Conservation (phyloP, 176 grass and related monocot species). For the Eleusine indica region DNA sequence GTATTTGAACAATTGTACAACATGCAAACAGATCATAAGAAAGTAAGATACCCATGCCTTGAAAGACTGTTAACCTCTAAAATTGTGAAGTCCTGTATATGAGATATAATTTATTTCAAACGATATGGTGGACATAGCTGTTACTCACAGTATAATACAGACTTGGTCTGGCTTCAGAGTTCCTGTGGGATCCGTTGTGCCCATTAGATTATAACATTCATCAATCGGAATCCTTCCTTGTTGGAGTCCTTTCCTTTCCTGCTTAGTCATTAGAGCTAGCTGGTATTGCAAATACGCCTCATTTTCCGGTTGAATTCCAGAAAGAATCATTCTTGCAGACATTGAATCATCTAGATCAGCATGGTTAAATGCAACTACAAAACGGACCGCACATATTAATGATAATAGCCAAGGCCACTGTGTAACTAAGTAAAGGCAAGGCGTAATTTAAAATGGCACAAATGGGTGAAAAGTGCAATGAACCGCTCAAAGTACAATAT, state of each 20-base stretch:
- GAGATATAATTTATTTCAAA: background rate
- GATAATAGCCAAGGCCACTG: background rate
- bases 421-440: conserved; percentile 2
- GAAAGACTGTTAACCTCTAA: background rate
- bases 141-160: conserved; percentile 69
- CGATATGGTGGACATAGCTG: background rate
- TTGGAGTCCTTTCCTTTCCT: conserved; percentile 57
- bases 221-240: conserved; percentile 57
- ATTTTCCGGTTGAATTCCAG: conserved; percentile 53
- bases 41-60: background rate
- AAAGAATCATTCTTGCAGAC: conserved; percentile 58
- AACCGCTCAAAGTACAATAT: background rate
- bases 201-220: conserved; percentile 73
- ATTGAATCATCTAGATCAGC: conserved; percentile 68
- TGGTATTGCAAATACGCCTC: conserved; percentile 58
- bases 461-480: background rate
- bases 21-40: conserved; percentile 22
- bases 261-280: conserved; percentile 40
- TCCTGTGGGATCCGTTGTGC: conserved; percentile 61
- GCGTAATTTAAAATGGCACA: background rate
- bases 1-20: conserved; percentile 28
- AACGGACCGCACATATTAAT: conserved; percentile 10
- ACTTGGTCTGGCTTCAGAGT: conserved; percentile 63
- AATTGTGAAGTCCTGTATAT: background rate
- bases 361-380: conserved; percentile 62